Evolutionary conservation across 1,284 basidiomycete genomes (phyloP).

Genomic region (Boletellus deceptivus): DNA sequence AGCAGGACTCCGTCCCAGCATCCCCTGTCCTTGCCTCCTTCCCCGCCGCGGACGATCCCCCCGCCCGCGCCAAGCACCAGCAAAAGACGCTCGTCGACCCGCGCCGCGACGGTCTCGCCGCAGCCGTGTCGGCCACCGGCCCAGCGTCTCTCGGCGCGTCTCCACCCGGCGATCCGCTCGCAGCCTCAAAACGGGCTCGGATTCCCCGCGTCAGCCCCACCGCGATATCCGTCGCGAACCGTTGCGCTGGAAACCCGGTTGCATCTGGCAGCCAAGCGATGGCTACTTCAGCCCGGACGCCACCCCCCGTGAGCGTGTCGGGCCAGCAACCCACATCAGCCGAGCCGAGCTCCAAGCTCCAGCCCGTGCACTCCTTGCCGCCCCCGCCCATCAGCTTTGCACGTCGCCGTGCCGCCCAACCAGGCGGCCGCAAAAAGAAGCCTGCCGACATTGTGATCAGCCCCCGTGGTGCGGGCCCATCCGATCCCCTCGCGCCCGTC

Average conservation of each 20-base stretch:
- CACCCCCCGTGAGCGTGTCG: conserved; percentile 26
- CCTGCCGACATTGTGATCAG: conserved; percentile 76
- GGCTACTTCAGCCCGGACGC: conserved; percentile 15
- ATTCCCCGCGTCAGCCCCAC: conserved; percentile 40
- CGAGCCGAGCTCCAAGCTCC: conserved; percentile 9
- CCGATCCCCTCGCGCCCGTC: conserved; percentile 55
- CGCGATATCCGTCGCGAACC: conserved; percentile 23
- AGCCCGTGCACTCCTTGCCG: conserved; percentile 41
- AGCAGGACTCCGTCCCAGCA: conserved; percentile 54
- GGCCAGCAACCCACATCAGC: conserved; percentile 4
- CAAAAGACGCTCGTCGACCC: conserved; percentile 70
- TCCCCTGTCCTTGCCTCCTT: conserved; percentile 67
- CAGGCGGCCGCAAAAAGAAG: conserved; percentile 60
- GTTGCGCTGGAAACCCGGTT: conserved; percentile 28
- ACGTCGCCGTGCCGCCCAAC: conserved; percentile 60
- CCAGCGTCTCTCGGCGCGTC: conserved; percentile 26
- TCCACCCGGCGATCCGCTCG: conserved; percentile 32
- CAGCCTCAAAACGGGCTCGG: conserved; percentile 25
- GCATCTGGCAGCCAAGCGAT: conserved; percentile 24
- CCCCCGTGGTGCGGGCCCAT: conserved; percentile 54
- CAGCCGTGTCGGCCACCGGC: conserved; percentile 46
- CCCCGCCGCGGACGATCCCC: conserved; percentile 57
- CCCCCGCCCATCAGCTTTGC: conserved; percentile 74
- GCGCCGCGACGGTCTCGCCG: conserved; percentile 42
- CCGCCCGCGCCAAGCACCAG: conserved; percentile 62